A percentile compares a stretch with the other conserved stretches of the same genome.
phyloP scores from a whole-genome alignment of 768 basidiomycete species.

The Phlegmacium glaucopus region DNA sequence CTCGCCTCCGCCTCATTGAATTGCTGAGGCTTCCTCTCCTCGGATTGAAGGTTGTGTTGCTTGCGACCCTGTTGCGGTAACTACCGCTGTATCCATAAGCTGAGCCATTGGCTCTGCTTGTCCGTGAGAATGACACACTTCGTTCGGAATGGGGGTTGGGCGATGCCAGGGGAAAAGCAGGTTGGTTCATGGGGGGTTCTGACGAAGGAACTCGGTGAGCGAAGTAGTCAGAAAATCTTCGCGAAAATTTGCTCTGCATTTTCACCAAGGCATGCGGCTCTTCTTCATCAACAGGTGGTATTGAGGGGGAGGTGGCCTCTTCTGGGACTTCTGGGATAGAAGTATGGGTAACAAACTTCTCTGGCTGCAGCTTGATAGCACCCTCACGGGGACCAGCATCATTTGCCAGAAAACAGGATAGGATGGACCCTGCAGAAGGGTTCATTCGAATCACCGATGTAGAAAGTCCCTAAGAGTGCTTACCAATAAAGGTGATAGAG shows the following conservation, averaged over 20 bases:
- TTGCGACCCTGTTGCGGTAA: conserved; percentile 54
- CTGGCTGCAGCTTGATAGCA: conserved; percentile 75
- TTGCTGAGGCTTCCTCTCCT: conserved; percentile 56
- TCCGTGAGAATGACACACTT: conserved; percentile 48
- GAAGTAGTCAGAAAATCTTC: conserved; percentile 59
- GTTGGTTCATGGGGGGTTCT: conserved; percentile 30
- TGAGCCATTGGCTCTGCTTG: conserved; percentile 66
- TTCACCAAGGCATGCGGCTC: conserved; percentile 35
- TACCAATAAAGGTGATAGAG: conserved; percentile 69
- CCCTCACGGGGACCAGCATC: conserved; percentile 91
- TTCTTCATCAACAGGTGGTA: conserved; percentile 44
- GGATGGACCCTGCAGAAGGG: conserved; percentile 60
- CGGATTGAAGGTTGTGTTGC: conserved; percentile 38
- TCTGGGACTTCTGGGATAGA: conserved; percentile 76
- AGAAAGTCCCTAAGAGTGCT: conserved; percentile 12
- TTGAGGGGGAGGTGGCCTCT: conserved; percentile 49
- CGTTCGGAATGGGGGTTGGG: conserved; percentile 39
- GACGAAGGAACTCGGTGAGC: conserved; percentile 39
- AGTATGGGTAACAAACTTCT: conserved; percentile 56
- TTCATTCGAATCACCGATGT: neutral
- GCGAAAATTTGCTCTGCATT: conserved; percentile 52
- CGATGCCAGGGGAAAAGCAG: conserved; percentile 44
- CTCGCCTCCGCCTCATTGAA: conserved; percentile 48
- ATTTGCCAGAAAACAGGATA: conserved; percentile 84
- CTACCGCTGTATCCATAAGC: conserved; percentile 73